Percentiles rank a stretch among this genome's conserved stretches.
These are phyloP conservation scores for Theileria equi DNA, from an alignment of 169 alveolate species.

Conservation along the genomic window DNA sequence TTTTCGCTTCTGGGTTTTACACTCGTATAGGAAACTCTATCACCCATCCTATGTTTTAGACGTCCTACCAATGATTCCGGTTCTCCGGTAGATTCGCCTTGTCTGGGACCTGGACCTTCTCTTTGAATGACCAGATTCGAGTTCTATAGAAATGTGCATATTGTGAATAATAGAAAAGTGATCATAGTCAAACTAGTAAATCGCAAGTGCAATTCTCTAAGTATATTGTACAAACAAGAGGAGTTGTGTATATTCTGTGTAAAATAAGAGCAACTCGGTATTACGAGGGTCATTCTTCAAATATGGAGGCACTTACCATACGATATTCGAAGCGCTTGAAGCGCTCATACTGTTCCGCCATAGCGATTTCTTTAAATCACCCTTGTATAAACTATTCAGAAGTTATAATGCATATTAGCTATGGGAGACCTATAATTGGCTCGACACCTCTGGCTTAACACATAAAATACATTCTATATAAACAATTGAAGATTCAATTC, in stretches of 20 bases:
- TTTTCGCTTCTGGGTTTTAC: constrained; percentile 38
- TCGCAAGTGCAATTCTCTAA: neutral
- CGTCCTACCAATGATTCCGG: constrained; percentile 92
- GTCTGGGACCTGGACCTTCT: constrained; percentile 79
- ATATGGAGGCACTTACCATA: constrained; percentile 62
- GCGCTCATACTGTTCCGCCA: constrained; percentile 91
- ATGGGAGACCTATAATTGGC: no score
- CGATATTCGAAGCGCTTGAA: constrained; percentile 90
- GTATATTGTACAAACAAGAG: no score
- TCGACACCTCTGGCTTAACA: no score
- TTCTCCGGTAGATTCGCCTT: constrained; percentile 93
- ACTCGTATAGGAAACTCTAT: constrained; percentile 76
- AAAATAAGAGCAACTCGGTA: constrained; percentile 61
- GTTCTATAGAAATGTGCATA: constrained; percentile 57
- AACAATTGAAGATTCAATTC: no score
- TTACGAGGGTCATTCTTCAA: constrained; percentile 65
- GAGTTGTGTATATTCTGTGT: no score
- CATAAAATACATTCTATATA: no score
- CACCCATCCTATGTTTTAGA: constrained; percentile 90
- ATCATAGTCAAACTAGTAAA: neutral
- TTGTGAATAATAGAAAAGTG: no score
- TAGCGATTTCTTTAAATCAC: constrained; percentile 27
- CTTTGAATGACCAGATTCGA: constrained; percentile 85
- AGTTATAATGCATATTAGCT: no score
- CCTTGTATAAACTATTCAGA: constrained; percentile 12